phyloP scores from a whole-genome alignment of 1,284 basidiomycete species.

The Leccinum pseudoinsigne region DNA sequence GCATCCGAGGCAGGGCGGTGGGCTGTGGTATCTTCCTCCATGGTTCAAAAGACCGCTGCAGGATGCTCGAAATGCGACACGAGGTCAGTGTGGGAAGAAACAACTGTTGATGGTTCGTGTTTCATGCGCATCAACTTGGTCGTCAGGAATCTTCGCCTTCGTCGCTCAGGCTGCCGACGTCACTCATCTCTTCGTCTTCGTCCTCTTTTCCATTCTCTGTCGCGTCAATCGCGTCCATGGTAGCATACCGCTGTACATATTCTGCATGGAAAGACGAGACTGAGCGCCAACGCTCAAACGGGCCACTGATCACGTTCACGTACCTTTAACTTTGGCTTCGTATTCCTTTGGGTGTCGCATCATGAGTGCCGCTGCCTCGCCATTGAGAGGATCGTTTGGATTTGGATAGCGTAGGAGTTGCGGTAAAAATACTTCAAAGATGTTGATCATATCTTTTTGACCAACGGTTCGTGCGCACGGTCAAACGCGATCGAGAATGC shows the following conservation, averaged over 20 bases:
- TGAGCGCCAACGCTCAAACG: conserved; percentile 4
- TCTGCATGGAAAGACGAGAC: conserved; percentile 53
- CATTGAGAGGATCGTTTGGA: conserved; percentile 96
- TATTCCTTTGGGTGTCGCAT: conserved; percentile 98
- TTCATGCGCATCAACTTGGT: conserved; percentile 10
- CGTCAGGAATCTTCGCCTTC: conserved; percentile 40
- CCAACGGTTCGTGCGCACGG: conserved; percentile 6
- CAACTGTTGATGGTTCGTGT: conserved; percentile 12
- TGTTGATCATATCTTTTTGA: conserved; percentile 93
- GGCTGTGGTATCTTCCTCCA: conserved; percentile 26
- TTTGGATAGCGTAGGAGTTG: conserved; percentile 98
- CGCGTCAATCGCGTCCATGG: conserved; percentile 77
- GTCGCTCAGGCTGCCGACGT: conserved; percentile 86
- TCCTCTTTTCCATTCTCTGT: conserved; percentile 60
- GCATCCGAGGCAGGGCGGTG: conserved; percentile 22
- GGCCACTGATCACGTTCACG: conserved; percentile 18
- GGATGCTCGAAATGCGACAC: conserved; percentile 17
- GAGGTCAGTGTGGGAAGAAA: conserved; percentile 6
- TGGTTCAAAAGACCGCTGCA: conserved; percentile 15
- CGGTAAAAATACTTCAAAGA: conserved; percentile 97
- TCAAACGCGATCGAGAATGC: conserved; percentile 3
- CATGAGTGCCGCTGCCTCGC: conserved; percentile 94
- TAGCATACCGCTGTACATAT: conserved; percentile 85
- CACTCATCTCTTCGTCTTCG: conserved; percentile 91
- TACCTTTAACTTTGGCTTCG: conserved; percentile 89